Evolutionary conservation across 164 flowering plant genomes (phyloP), one percentile per base, ranked within the genome.

Genomic region (Platanus orientalis): DNA sequence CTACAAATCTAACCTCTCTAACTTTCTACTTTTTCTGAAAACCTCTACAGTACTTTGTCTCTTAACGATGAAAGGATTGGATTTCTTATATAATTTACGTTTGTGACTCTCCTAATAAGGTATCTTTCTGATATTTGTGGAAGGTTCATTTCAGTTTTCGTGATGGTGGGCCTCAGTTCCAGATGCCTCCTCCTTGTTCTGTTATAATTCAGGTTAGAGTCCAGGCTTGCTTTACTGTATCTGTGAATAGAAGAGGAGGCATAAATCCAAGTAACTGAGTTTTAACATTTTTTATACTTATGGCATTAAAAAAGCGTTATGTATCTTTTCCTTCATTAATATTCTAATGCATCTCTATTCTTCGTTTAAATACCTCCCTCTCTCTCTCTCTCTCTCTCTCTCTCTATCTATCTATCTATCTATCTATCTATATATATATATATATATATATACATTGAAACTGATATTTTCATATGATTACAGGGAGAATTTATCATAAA

Each of bases 141-240:
- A 60, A 92, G 96, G 98, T 92, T 14, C 94, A 61, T 69, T 89
- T 87, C 83, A 78, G 75, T 65, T 87, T 87, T 68, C 20, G 70
- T 54, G 88, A 83, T 44, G 65, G 74, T 50, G 84, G 91, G 56
- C 90, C 86, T 7, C 80, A 75, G 39, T 79, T 89, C 64, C 80
- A 79, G 60, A 89, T 92, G 96, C 95, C 98, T 4, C 92, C 95
- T 63, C 86, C 89, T 47, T 92, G 76, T 68, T 92, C 96, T 60
- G 80, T 89, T 75, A 91, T 89, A 16, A 87, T 92, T 73, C 96
- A 92, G 95, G 98, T 92, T 14, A 65, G 73, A 42, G 25, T 66
- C 55, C 27, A 58, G 14, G 27, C 54, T 63, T 56, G 12, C 40
- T 20, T 68, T 52, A 1, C 36, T 49, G 28, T 56, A 4, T 6